phyloP scores from a whole-genome alignment of 805 yeast species.

The Nakazawaea wickerhamii region DNA sequence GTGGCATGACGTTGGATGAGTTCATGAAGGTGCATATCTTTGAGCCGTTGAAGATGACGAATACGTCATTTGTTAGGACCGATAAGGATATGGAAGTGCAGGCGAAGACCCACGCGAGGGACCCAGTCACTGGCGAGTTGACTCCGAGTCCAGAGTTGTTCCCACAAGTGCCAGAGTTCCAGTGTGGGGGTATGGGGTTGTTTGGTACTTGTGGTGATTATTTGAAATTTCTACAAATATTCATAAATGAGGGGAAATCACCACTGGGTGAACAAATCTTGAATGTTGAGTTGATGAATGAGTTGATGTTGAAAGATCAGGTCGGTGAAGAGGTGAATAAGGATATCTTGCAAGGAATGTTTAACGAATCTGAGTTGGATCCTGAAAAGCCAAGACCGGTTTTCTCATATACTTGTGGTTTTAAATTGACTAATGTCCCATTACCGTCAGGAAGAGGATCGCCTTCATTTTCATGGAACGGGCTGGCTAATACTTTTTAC shows the following conservation, averaged over 20 bases:
- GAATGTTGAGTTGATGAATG: slow-evolving; percentile 26
- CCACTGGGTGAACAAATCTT: slow-evolving; percentile 32
- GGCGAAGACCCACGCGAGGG: slow-evolving; percentile 21
- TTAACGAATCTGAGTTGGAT: not conserved
- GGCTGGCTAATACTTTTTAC: not conserved
- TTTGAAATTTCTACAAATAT: slow-evolving; percentile 31
- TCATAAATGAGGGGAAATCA: slow-evolving; percentile 34
- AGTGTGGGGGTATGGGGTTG: slow-evolving; percentile 40
- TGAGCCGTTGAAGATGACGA: slow-evolving; percentile 25
- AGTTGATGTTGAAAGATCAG: slow-evolving; percentile 27
- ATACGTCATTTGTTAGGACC: slow-evolving; percentile 22
- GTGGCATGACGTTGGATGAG: slow-evolving; percentile 25
- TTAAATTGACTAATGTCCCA: not conserved
- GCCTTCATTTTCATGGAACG: not conserved
- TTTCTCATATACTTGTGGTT: not conserved
- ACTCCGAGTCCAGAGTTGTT: slow-evolving; percentile 14
- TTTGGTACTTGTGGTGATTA: slow-evolving; percentile 36
- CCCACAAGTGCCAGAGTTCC: slow-evolving; percentile 20
- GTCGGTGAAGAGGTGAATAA: slow-evolving; percentile 20
- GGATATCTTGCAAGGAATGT: slow-evolving; percentile 6
- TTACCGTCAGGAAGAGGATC: not conserved
- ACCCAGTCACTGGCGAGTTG: slow-evolving; percentile 15
- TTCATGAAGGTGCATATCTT: slow-evolving; percentile 25
- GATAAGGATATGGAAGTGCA: slow-evolving; percentile 17
- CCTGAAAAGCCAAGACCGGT: not conserved